Base-by-base conservation (phyloP, 768 basidiomycete species). In the Boletus sp. region DNA sequence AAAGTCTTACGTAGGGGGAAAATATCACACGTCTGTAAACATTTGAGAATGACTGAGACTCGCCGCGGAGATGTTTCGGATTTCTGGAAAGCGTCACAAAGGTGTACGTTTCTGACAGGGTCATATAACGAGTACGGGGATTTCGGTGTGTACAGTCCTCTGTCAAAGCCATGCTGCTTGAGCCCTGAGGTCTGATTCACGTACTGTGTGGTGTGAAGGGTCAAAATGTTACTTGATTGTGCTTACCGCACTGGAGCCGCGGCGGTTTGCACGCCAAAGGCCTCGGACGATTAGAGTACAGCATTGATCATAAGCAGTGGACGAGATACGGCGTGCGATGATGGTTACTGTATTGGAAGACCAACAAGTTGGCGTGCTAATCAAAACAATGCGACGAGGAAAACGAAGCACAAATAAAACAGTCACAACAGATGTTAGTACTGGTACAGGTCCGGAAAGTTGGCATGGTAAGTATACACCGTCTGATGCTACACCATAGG, bases 391-490 rank as follows among this genome's bases (percentile, higher is more conserved):
- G 57, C 24, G 47, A 55, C 10, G 37, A 50, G 15, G 32, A 55
- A 50, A 46, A 35, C 50, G 40, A 53, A 32, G 57, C 35, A 57
- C 46, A 47, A 50, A 56, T 32, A 36, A 41, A 30, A 53, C n/a
- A 17, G 32, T 29, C 9, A 40, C 6, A 55, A 59, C 47, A 51
- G 32, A 12, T 56, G 60, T 59, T 61, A 39, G 30, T 63, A 67
- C 60, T 61, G 35, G 30, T 63, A 67, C 60, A 63, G 2, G 54
- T 58, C 39, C 52, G 10, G 11, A 32, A 35, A 50, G 33, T 49
- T 28, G n/a, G 52, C n/a, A 52, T 40, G 55, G 32, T 57, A 58
- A 14, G 53, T 60, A 37, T 60, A 67, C 62, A 57, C 11, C 18
- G n/a, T 46, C 47, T 54, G 49, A 55, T 51, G 58, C 17, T 63